Evolutionary conservation across 1,284 basidiomycete species (phyloP), one percentile per base, ranked within the genome.

Genomic region (Ustilago cynodontis): DNA sequence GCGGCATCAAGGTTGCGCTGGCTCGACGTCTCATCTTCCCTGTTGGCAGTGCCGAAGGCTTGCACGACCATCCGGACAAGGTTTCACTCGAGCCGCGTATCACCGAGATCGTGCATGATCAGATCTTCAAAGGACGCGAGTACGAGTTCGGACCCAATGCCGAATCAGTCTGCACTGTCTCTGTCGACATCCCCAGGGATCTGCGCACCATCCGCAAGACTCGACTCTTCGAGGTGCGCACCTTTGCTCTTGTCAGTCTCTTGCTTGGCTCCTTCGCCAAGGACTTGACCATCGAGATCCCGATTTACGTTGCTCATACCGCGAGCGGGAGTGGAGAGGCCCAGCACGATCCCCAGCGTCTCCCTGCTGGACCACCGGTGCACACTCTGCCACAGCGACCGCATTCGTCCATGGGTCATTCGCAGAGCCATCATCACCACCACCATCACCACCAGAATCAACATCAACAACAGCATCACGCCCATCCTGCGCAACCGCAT

Each of bases 201-300:
- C 55, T 78, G 9, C 67, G 82, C 22, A 82, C 81, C 16, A 77
- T 83, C 37, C 73, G 82, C 49, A 80, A 81, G 65, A 82, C 80
- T 14, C 59, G 78, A 3, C 63, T 82, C 22, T 83, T 83, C 56
- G 81, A 82, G 39, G 77, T 83, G 45, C 69, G 77, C 8, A 71
- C 56, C 29, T 61, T 76, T 29, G 79, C 71, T 5, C 54, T 82
- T 13, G 75, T 83, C 55, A 74, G 70, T 43, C 57, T 82, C 8
- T 52, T 76, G 43, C 73, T 83, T 3, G 82, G 82, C 52, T 81
- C 70, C 3, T 81, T 83, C 49, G 81, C 82, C 22, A 83, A 83
- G 62, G 81, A 82, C 26, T 70, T 83, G 4, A 76, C 71, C 20
- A 59, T 82, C 52, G 81, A 82, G 49, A 60, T 83, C 24, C 82